Evolutionary conservation across 495 filamentous ascomycete species (phyloP).

Genomic region (Aspergillus ellipticus): DNA sequence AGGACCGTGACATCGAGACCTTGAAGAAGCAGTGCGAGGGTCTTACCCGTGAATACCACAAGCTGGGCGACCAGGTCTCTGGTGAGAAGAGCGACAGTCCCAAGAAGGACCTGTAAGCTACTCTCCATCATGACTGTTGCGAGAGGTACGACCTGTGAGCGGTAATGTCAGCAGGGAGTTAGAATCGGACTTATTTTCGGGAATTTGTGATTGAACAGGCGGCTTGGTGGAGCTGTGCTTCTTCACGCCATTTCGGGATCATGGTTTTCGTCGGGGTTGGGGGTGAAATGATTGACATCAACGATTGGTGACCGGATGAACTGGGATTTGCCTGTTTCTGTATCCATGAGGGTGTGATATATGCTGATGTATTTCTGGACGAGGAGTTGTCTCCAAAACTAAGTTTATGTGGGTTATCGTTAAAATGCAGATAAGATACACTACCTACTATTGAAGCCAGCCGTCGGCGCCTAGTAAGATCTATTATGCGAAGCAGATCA

Average conservation of each 20-base stretch:
- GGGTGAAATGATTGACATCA: background rate
- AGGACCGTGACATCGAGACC: conserved; percentile 71
- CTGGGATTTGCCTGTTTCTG: background rate
- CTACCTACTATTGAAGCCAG: background rate
- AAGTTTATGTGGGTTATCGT: background rate
- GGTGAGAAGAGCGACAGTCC: conserved; percentile 49
- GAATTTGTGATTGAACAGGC: background rate
- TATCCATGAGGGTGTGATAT: background rate
- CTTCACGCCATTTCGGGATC: background rate
- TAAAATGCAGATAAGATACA: background rate
- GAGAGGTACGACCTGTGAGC: background rate
- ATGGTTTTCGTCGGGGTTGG: background rate
- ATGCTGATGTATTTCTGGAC: background rate
- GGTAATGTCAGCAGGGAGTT: background rate
- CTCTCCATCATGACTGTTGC: background rate
- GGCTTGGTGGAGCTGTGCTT: background rate
- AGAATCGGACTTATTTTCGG: background rate
- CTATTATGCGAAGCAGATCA: background rate
- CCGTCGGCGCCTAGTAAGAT: background rate
- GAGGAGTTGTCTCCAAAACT: background rate
- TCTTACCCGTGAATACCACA: conserved; percentile 73
- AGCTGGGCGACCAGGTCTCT: conserved; percentile 71
- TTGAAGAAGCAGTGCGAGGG: conserved; percentile 84
- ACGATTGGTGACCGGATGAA: background rate
- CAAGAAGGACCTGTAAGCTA: conserved; percentile 65